Evolutionary conservation across 495 filamentous ascomycete species (phyloP).

Genomic region (Hypoxylon fragiforme): DNA sequence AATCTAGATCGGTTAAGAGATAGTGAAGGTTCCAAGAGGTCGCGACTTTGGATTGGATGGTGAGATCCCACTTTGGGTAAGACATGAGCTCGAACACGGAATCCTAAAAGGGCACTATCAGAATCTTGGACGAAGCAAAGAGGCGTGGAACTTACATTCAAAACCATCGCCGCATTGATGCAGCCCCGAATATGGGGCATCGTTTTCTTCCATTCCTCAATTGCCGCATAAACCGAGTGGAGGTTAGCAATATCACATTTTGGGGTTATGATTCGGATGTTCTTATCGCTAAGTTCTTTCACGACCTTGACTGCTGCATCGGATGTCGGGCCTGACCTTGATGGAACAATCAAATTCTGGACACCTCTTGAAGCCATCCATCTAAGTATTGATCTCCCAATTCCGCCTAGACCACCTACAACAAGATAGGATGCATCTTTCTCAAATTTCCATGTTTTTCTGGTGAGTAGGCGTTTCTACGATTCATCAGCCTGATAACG

Average conservation of each 20-base stretch:
- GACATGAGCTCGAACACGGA: conserved; percentile 52
- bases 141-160: no score
- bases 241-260: conserved; percentile 43
- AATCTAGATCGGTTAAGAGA: conserved; percentile 52
- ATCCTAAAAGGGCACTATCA: no score
- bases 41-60: conserved; percentile 44
- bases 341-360: conserved; percentile 26
- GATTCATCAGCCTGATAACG: neutral
- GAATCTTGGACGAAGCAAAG: no score
- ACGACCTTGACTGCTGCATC: conserved; percentile 21
- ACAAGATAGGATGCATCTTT: conserved; percentile 47
- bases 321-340: conserved; percentile 23
- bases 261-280: conserved; percentile 28
- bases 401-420: conserved; percentile 27
- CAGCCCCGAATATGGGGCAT: conserved; percentile 57
- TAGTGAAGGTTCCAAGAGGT: conserved; percentile 53
- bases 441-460: conserved; percentile 9
- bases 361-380: conserved; percentile 31
- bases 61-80: conserved; percentile 39
- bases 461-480: conserved; percentile 4
- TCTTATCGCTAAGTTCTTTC: conserved; percentile 16
- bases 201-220: conserved; percentile 15
- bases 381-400: conserved; percentile 24
- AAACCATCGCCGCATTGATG: conserved; percentile 50
- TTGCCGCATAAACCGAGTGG: conserved; percentile 3